These are phyloP conservation scores for Escovopsis weberi DNA, from an alignment of 2,329 filamentous ascomycete genomes.

Conservation along the genomic window DNA sequence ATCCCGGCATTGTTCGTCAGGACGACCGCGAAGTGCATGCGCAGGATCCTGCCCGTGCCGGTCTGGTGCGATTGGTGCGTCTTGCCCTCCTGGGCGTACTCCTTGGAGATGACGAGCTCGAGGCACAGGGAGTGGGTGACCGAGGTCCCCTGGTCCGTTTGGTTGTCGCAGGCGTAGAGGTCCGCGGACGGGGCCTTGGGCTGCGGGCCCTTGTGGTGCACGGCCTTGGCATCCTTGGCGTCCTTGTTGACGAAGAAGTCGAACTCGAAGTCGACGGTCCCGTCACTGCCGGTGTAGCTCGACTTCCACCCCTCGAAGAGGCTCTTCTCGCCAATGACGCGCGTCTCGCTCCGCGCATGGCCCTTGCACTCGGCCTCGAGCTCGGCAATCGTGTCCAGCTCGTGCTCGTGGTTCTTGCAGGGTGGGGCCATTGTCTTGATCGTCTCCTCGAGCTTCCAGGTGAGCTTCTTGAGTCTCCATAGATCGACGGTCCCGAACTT, in stretches of 20 bases:
- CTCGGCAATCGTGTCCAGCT: conserved; percentile 15
- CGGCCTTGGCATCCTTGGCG: too few species aligned
- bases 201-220: conserved; percentile 5
- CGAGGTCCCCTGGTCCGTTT: conserved; percentile 58
- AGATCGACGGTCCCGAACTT: conserved; percentile 57
- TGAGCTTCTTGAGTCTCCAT: conserved; percentile 83
- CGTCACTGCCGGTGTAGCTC: conserved; percentile 35
- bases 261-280: conserved; percentile 40
- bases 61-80: conserved; percentile 62
- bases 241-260: conserved; percentile 36
- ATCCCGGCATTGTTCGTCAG: conserved; percentile 75
- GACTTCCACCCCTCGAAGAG: conserved; percentile 86
- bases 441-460: conserved; percentile 86
- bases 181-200: conserved; percentile 32
- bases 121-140: conserved; percentile 77
- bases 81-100: conserved; percentile 62
- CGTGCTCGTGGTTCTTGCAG: conserved; percentile 57
- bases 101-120: conserved; percentile 88
- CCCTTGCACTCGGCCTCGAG: conserved; percentile 40
- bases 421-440: conserved; percentile 66
- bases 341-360: conserved; percentile 56
- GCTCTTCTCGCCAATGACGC: conserved; percentile 66
- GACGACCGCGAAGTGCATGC: conserved; percentile 77
- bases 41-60: conserved; percentile 75
- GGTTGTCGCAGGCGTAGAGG: conserved; percentile 59